Conservation (phyloP, 2,329 filamentous ascomycete genomes). For the Ophioceras dolichostomum region DNA sequence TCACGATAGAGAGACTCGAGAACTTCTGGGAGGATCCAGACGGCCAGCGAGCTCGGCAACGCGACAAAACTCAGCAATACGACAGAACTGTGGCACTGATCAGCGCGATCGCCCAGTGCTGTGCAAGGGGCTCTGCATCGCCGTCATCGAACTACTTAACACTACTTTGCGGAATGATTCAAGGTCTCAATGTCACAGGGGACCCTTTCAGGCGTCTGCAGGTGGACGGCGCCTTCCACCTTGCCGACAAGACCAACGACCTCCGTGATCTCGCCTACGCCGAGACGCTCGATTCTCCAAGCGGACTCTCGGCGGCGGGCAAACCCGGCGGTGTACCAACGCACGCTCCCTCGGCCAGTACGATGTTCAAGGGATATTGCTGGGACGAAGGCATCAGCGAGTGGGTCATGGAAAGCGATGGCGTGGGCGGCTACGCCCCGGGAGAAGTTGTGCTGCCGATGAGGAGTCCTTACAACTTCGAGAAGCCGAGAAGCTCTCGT, state of each 20-base stretch:
- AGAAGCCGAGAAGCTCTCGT: too few species aligned
- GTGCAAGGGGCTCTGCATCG: constrained; percentile 23
- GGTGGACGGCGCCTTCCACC: constrained; percentile 33
- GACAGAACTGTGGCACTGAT: constrained; percentile 24
- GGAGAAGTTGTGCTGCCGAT: too few species aligned
- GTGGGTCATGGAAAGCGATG: constrained; percentile 18
- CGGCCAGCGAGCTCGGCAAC: too few species aligned
- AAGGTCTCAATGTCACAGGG: constrained; percentile 17
- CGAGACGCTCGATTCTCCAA: constrained; percentile 23
- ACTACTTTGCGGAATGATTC: constrained; percentile 26
- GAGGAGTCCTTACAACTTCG: too few species aligned
- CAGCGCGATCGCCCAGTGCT: constrained; percentile 33
- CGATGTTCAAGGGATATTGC: constrained; percentile 14
- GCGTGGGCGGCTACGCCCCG: too few species aligned
- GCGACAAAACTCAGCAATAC: constrained; percentile 12
- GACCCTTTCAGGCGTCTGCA: constrained; percentile 24
- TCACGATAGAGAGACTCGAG: not conserved
- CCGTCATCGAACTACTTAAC: constrained; percentile 25
- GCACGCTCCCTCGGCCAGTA: not conserved
- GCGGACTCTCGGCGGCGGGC: not conserved
- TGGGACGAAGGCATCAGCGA: constrained; percentile 26
- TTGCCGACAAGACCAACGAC: constrained; percentile 39
- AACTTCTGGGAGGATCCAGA: not conserved
- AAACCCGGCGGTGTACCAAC: not conserved
- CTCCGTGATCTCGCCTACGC: constrained; percentile 41